Percentiles rank a stretch among this genome's conserved stretches.
These are phyloP conservation scores for Debaryomyces fabryi DNA, from an alignment of 1,139 yeast genomes.

Conservation along the genomic window DNA sequence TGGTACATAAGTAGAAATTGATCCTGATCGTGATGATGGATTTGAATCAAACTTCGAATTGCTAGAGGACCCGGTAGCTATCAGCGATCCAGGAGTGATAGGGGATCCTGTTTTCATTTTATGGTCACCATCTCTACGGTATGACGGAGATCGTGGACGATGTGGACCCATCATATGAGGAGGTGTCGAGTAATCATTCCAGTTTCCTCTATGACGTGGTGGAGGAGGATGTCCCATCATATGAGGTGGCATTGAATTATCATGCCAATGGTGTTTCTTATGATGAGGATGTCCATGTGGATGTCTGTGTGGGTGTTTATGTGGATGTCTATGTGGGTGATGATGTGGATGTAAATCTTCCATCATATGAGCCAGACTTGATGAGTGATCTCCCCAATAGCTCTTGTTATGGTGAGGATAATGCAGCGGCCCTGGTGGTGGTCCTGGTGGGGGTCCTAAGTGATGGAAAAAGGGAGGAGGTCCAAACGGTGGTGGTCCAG, in stretches of 20 bases:
- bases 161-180: slow-evolving; percentile 9
- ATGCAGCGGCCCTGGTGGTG: slow-evolving; percentile 17
- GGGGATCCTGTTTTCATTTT: neutral
- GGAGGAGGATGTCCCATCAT: slow-evolving; percentile 11
- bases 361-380: neutral
- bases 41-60: neutral
- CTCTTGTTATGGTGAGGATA: slow-evolving; percentile 5
- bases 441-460: slow-evolving; percentile 10
- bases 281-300: slow-evolving; percentile 12
- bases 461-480: slow-evolving; percentile 6
- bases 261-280: slow-evolving; percentile 5
- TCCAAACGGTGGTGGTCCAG: neutral
- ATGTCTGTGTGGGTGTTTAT: neutral
- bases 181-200: neutral
- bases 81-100: slow-evolving; percentile 11
- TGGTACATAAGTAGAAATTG: neutral
- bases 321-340: slow-evolving; percentile 11
- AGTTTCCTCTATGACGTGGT: neutral
- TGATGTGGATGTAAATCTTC: slow-evolving; percentile 12
- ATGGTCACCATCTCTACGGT: neutral
- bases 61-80: slow-evolving; percentile 1
- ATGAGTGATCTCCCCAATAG: neutral
- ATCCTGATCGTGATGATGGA: neutral
- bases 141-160: slow-evolving; percentile 9
- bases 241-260: slow-evolving; percentile 8